Evolutionary conservation across 2,329 filamentous ascomycete species (phyloP), one percentile per base, ranked within the genome.

Genomic region (Stemphylium lycopersici): DNA sequence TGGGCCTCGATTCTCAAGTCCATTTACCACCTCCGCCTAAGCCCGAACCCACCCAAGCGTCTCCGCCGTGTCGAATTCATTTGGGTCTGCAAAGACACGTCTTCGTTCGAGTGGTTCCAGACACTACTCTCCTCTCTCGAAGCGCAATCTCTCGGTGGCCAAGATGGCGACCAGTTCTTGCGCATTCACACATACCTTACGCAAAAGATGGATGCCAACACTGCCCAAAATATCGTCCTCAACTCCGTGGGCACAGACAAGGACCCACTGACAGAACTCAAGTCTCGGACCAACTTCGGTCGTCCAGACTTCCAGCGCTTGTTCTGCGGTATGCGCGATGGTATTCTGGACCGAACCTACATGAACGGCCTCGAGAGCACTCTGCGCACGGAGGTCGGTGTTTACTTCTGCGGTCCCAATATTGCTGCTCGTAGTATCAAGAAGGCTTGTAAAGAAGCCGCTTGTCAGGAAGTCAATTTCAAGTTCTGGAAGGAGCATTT

Each of bases 61-160:
- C 87, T 99, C 41, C 90, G 92, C 55, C 89, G 95, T 75, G 93
- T 99, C 29, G 95, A 99, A 76, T 99, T 99, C 78, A 96, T 99
- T 80, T 99, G 95, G 95, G 89, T 98, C 46, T 97, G 93, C 84
- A 95, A 90, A 76, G 93, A 97, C 71, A 96, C 93, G 0, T 90
- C 86, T 31, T 96, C 93, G 0, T 99, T 99, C 70, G 95, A 98
- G 78, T 99, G 95, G 95, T 98, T 99, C 82, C 95, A 99, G 75
- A 92, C 90, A 1, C 86, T 99, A 0, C 84, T 99, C 13, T 90
- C 90, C 0, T 96, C 91, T 0, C 88, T 99, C 18, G 95, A 99
- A 77, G 83, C 87, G 32, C 95, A 99, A 73, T 93, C 89, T 44
- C 83, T 85, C 55, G 84, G 87, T 67, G 74, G 72, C 6, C 56